phyloP scores from a whole-genome alignment of 441 rosid species.

The Dalechampia spathulata region DNA sequence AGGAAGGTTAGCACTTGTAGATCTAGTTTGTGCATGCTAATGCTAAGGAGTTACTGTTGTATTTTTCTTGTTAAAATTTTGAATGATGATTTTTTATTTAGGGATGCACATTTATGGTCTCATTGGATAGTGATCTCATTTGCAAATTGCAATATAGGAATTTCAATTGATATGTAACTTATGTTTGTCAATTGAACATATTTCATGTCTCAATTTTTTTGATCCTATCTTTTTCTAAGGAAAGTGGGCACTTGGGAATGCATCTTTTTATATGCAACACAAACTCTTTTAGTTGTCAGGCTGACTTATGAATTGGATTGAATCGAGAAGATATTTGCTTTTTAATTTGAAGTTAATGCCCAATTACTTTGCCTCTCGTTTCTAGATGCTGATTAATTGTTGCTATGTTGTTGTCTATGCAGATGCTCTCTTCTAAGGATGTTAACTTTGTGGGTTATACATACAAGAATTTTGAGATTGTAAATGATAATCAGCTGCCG shows the following conservation, averaged over 20 bases:
- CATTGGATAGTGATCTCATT: background rate
- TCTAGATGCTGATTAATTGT: background rate
- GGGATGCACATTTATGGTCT: background rate
- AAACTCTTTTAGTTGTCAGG: background rate
- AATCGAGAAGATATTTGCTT: background rate
- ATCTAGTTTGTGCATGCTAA: background rate
- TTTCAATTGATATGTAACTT: too few species aligned
- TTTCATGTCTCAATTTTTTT: background rate
- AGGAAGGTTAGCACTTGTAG: conserved; percentile 56
- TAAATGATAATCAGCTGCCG: conserved; percentile 69
- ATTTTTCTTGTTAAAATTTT: conserved; percentile 6
- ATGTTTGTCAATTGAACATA: background rate
- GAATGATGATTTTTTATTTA: background rate
- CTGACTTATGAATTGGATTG: background rate
- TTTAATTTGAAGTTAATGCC: background rate
- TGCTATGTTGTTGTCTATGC: conserved; percentile 19
- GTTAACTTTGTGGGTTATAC: conserved; percentile 92
- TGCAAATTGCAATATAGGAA: background rate
- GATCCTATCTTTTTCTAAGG: background rate
- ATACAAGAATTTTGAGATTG: conserved; percentile 89
- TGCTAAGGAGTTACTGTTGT: background rate
- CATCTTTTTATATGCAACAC: background rate
- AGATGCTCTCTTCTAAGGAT: conserved; percentile 98
- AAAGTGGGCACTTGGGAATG: background rate
- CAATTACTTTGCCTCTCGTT: background rate